phyloP scores from a whole-genome alignment of 1,284 basidiomycete species.

The Trametes versicolor region DNA sequence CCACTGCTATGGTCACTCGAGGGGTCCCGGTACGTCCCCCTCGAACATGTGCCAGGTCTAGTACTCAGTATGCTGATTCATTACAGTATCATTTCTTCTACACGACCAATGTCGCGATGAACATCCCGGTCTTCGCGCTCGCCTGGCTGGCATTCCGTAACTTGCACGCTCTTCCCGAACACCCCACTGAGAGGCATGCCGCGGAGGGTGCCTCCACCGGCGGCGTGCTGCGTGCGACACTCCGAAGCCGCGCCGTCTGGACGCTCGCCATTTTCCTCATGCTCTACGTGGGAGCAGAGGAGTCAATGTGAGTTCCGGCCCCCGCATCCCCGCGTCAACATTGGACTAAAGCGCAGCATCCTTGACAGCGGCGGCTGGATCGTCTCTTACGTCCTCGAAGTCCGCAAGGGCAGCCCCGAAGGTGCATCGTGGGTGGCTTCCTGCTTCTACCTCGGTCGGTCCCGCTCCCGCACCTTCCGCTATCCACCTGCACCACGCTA shows the following conservation, averaged over 20 bases:
- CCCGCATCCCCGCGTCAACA: not conserved
- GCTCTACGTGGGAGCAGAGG: constrained; percentile 48
- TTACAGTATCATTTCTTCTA: constrained; percentile 43
- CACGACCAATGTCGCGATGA: constrained; percentile 43
- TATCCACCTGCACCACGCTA: not conserved
- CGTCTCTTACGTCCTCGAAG: constrained; percentile 43
- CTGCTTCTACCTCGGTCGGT: constrained; percentile 44
- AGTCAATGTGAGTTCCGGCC: constrained; percentile 42
- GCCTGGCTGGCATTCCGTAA: constrained; percentile 42
- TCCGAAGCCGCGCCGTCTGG: constrained; percentile 45
- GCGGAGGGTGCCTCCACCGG: constrained; percentile 14
- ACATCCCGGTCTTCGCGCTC: constrained; percentile 39
- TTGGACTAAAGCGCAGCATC: not conserved
- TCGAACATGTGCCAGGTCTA: not conserved
- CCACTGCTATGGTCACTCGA: constrained; percentile 43
- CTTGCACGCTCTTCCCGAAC: constrained; percentile 37
- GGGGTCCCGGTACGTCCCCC: constrained; percentile 41
- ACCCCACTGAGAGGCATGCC: constrained; percentile 26
- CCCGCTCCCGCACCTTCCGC: not conserved
- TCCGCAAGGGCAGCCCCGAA: constrained; percentile 43
- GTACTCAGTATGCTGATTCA: not conserved
- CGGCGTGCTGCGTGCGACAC: constrained; percentile 30
- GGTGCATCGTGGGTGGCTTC: constrained; percentile 48
- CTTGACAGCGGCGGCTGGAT: constrained; percentile 45
- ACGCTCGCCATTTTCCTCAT: constrained; percentile 45